Evolutionary conservation across 305 asterid genomes (phyloP), one percentile per base, ranked within the genome.

Genomic region (Fraxinus floribunda): DNA sequence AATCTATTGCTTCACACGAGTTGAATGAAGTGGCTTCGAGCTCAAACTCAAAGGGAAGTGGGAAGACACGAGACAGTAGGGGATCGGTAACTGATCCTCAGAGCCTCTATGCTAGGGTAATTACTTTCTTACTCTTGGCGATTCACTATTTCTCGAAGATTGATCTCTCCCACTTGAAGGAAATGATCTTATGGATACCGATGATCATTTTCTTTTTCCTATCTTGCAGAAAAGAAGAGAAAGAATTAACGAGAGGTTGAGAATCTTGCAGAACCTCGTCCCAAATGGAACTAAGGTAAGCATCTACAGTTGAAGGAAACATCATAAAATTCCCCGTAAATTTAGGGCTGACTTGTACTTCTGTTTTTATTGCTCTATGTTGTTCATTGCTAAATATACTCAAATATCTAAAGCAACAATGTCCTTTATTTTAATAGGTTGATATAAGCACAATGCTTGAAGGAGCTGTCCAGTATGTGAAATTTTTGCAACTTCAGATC

Each of bases 1-100:
- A 92, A 13, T 89, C 94, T 0, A 82, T 81, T 75, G 92, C 79
- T 60, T 86, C 90, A 46, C 85, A 81, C 16, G 91, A 89, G 66
- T 1, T 78, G 36, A 84, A 87, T 18, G 88, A 85, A 78, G 78
- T 38, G 68, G 46, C 68, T 41, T 86, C 87, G 26, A 71, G 81
- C 24, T 86, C 91, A 3, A 68, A 79, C 78, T 81, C 88, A 5
- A 83, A 80, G 81, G 86, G 76, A 35, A 84, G 77, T 77, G 84
- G 76, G 30, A 77, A 88, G 75, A 38, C 89, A 18, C 79, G 90
- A 57, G 91, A 92, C 20, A 83, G 82, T 60, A 78, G 90, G 77
- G 86, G 86, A 7, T 24, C 84, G 20, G 86, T 73, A 36, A 81
- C 80, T 3, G 84, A 81, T 81, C 80, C 82, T 3, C 83, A 78